Base-by-base conservation (phyloP, 2,329 filamentous ascomycete genomes). In the Aspergillus fijiensis region DNA sequence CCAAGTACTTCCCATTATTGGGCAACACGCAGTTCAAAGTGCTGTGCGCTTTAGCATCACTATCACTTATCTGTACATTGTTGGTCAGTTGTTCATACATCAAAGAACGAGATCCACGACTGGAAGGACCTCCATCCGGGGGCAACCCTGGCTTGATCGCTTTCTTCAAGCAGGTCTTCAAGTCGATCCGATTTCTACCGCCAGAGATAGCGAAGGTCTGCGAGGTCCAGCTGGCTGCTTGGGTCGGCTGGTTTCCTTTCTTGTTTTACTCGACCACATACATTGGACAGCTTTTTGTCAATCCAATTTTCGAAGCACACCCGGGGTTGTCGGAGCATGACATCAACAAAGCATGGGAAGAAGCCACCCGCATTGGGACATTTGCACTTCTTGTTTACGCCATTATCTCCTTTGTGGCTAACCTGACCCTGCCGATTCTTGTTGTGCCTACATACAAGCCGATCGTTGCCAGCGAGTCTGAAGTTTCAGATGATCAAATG, bases 211-310 rank as follows among this genome's bases (percentile, higher is more conserved):
- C 84, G 63, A 88, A 86, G 64, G 91, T 97, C 42, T 97, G 93
- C 71, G 80, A 87, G 65, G 89, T 93, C 0, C 90, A 95, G 72
- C 87, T 94, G 67, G 93, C 88, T 62, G 91, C 92, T 5, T 98
- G 93, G 93, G 88, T 97, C 59, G 94, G 92, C 55, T 97, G 94
- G 86, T 98, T 97, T 70, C 93, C 93, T 1, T 92, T 96, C 74
- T 83, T 98, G 2, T 97, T 96, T 78, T 98, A 98, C 79, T 92
- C 92, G 5, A 96, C 92, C 1, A 96, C 92, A 19, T 98, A 95
- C 74, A 89, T 97, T 67, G 93, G 91, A 63, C 92, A 96, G 72
- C 90, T 98, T 59, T 96, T 96, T 69, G 90, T 92, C 19, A 89
- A 96, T 71, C 92, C 92, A 0, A 90, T 85, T 67, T 87, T 97